A percentile compares a stretch with the other conserved stretches of the same genome.
Evolutionary conservation across 176 grass and related monocot genomes (phyloP).

Genomic region (Aegilops sharonensis): DNA sequence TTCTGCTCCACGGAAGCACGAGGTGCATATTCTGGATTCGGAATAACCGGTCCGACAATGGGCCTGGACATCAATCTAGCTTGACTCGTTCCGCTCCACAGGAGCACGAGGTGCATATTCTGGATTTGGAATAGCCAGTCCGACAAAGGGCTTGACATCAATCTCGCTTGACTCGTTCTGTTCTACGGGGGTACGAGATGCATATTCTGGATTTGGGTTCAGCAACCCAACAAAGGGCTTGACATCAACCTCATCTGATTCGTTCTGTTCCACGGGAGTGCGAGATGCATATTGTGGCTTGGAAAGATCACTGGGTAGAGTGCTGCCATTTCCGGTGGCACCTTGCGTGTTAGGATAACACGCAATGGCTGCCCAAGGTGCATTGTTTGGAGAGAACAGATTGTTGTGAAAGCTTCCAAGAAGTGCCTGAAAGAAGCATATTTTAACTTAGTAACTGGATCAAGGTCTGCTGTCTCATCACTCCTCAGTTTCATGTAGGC

Average conservation of each 20-base stretch:
- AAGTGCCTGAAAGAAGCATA: conserved; percentile 38
- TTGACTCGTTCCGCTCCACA: too few relatives aligned
- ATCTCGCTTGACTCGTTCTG: not conserved
- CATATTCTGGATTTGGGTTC: not conserved
- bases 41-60: not conserved
- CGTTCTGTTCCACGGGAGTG: not conserved
- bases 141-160: not conserved
- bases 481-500: not conserved
- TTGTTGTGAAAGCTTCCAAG: conserved; percentile 36
- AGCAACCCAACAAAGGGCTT: not conserved
- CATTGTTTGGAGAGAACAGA: conserved; percentile 13
- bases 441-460: not conserved
- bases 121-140: too few relatives aligned
- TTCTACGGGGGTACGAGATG: not conserved
- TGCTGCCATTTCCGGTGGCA: not conserved
- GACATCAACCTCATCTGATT: not conserved
- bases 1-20: not conserved
- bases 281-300: not conserved
- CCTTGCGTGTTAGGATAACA: not conserved
- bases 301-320: not conserved
- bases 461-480: not conserved
- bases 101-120: too few relatives aligned
- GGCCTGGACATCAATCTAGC: not conserved
- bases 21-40: not conserved
- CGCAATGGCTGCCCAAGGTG: not conserved